A percentile compares a stretch with the other conserved stretches of the same genome.
Conservation (phyloP, 163 green algal species). For the Picocystis sp. region DNA sequence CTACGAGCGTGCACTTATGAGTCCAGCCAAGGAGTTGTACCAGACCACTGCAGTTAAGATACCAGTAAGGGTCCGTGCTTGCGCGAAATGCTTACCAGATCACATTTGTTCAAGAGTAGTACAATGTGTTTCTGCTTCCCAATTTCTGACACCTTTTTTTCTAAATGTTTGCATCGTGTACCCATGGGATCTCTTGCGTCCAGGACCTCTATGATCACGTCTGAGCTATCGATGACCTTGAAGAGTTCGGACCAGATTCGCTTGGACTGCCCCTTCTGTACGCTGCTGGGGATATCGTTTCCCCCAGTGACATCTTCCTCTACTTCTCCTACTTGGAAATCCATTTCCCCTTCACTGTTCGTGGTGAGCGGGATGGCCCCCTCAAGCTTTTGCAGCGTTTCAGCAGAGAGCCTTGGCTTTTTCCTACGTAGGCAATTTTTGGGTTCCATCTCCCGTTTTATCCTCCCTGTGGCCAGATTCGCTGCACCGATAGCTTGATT, state of each 20-base stretch:
- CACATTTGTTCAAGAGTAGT: slow-evolving; percentile 95
- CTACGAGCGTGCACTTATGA: too few species aligned
- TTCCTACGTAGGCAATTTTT: too few species aligned
- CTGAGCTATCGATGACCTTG: slow-evolving; percentile 90
- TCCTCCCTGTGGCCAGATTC: too few species aligned
- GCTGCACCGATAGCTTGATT: too few species aligned
- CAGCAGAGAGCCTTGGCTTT: too few species aligned
- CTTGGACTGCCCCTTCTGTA: slow-evolving; percentile 87
- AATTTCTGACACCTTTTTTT: slow-evolving; percentile 81
- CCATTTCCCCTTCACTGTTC: slow-evolving; percentile 10
- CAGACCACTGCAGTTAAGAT: too few species aligned
- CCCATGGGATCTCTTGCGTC: slow-evolving; percentile 88
- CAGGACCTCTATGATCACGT: slow-evolving; percentile 93
- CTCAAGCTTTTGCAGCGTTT: too few species aligned
- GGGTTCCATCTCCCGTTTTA: too few species aligned
- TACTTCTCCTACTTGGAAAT: slow-evolving; percentile 23
- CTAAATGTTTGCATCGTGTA: slow-evolving; percentile 79
- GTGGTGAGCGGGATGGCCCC: too few species aligned
- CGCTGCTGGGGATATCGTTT: slow-evolving; percentile 35
- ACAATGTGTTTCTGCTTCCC: slow-evolving; percentile 80
- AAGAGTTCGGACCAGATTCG: slow-evolving; percentile 99
- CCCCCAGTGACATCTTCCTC: slow-evolving; percentile 6
- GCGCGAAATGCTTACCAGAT: slow-evolving; percentile 45
- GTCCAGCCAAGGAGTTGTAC: too few species aligned
- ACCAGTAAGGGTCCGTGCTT: too few species aligned